phyloP scores from a whole-genome alignment of 768 basidiomycete species.

The Kwoniella heveanensis region DNA sequence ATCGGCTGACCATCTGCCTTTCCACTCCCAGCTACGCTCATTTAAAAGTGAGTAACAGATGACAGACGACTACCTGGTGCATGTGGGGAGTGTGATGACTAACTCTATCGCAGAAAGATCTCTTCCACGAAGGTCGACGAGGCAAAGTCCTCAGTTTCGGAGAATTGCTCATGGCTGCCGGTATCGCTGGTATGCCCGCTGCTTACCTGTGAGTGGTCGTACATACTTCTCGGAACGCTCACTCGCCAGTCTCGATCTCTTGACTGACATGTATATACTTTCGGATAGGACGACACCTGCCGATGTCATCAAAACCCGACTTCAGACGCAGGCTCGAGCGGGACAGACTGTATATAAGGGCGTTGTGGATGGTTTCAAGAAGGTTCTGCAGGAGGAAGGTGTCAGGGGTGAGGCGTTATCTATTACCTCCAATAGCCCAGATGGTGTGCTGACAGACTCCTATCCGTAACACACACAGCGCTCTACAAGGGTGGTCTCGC shows the following conservation, averaged over 20 bases:
- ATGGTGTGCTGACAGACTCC: too few species aligned
- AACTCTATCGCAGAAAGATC: slow-evolving; percentile 72
- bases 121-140: slow-evolving; percentile 94
- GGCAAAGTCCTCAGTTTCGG: slow-evolving; percentile 88
- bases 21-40: slow-evolving; percentile 63
- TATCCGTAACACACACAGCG: slow-evolving; percentile 61
- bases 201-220: slow-evolving; percentile 59
- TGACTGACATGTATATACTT: neutral
- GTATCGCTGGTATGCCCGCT: slow-evolving; percentile 89
- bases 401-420: slow-evolving; percentile 56
- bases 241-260: slow-evolving; percentile 34
- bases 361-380: slow-evolving; percentile 79
- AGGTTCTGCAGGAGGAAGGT: slow-evolving; percentile 71
- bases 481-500: slow-evolving; percentile 58
- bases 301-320: slow-evolving; percentile 97
- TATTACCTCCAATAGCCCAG: slow-evolving; percentile 86
- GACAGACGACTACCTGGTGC: neutral
- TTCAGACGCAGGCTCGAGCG: slow-evolving; percentile 88
- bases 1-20: neutral
- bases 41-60: slow-evolving; percentile 48
- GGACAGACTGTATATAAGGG: slow-evolving; percentile 93
- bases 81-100: neutral
- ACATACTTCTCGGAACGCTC: slow-evolving; percentile 58
- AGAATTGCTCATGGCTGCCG: slow-evolving; percentile 75
- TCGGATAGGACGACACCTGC: slow-evolving; percentile 50